Evolutionary conservation across 371 early-diverging fungal species (phyloP).

Genomic region (Rhizopus arrhizus): DNA sequence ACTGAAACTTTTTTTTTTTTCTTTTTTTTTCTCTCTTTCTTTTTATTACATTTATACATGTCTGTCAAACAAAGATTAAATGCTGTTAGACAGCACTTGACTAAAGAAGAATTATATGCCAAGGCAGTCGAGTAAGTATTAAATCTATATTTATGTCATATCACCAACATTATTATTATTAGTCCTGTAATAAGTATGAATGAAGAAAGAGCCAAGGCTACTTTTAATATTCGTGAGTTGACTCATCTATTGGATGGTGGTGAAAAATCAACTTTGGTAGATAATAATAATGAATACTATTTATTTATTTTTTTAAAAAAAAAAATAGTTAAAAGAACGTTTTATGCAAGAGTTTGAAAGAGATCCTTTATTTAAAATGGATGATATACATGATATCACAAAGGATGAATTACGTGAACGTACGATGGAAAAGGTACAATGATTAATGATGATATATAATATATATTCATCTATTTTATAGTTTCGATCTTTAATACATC

Average conservation of each 20-base stretch:
- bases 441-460: background rate
- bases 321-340: constrained; percentile 68
- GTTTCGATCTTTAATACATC: constrained; percentile 74
- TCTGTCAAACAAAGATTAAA: constrained; percentile 5
- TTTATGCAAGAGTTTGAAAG: constrained; percentile 89
- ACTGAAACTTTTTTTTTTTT: background rate
- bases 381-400: constrained; percentile 78
- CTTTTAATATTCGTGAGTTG: constrained; percentile 77
- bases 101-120: constrained; percentile 30
- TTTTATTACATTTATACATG: background rate
- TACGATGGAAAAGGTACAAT: constrained; percentile 78
- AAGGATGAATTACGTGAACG: constrained; percentile 81
- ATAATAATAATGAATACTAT: background rate
- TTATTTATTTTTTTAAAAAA: background rate
- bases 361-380: constrained; percentile 83
- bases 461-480: constrained; percentile 5
- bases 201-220: constrained; percentile 77
- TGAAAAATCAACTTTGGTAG: constrained; percentile 61
- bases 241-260: constrained; percentile 86
- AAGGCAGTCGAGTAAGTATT: constrained; percentile 34
- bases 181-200: constrained; percentile 51
- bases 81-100: constrained; percentile 10
- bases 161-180: background rate
- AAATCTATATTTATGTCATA: background rate
- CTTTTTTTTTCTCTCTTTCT: background rate